Percentiles rank a stretch among this genome's conserved stretches.
Conservation (phyloP, 345 rosid genomes). For the Hibiscus trionum region DNA sequence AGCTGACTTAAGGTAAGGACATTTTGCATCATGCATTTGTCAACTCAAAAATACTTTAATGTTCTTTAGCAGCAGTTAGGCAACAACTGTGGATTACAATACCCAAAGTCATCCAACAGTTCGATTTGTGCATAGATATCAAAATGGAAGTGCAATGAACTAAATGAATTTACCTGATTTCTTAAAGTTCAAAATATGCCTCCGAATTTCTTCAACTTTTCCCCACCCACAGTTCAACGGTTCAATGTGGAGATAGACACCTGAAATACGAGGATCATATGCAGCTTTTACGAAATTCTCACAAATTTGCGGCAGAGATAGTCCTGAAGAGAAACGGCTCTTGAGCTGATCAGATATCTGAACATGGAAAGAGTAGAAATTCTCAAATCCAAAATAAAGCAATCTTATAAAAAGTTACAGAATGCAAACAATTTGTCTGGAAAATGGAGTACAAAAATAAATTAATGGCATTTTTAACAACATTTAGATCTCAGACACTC, state of each 20-base stretch:
- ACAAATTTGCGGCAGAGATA: conserved; percentile 78
- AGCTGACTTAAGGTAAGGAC: background rate
- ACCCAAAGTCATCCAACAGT: background rate
- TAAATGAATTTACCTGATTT: conserved; percentile 54
- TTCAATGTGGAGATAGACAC: conserved; percentile 83
- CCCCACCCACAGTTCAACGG: conserved; percentile 89
- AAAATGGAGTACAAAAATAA: background rate
- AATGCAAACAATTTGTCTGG: background rate
- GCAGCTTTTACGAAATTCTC: conserved; percentile 88
- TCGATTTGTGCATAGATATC: background rate
- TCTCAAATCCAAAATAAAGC: conserved; percentile 10
- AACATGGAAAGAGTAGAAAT: conserved; percentile 15
- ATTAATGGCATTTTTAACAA: background rate
- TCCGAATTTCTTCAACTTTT: conserved; percentile 82
- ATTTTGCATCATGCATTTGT: background rate
- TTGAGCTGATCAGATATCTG: conserved; percentile 95
- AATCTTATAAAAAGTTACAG: background rate
- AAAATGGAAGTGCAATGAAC: background rate
- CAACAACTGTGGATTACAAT: background rate
- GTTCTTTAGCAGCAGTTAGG: background rate
- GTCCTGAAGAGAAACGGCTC: conserved; percentile 81
- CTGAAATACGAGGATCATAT: conserved; percentile 86
- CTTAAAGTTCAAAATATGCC: conserved; percentile 78
- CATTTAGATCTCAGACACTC: background rate
- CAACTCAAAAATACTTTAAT: background rate